Conservation (phyloP, 208 protist species). For the Crithidia sp. region DNA sequence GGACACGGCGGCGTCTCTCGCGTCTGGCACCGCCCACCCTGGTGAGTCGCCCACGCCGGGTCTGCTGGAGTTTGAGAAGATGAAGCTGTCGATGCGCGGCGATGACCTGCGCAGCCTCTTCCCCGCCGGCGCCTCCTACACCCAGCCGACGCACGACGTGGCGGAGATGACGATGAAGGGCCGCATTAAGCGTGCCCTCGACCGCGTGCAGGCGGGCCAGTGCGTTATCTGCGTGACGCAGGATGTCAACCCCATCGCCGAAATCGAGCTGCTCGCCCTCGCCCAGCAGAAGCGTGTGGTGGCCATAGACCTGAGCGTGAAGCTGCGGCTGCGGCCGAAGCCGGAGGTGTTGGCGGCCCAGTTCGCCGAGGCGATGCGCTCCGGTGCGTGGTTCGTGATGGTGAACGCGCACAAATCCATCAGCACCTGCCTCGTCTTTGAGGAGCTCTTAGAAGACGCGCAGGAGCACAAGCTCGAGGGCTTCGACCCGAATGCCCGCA, state of each 20-base stretch:
- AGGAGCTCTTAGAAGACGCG: constrained; percentile 69
- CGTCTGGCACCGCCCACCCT: constrained; percentile 2
- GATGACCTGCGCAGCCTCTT: constrained; percentile 36
- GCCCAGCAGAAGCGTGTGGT: constrained; percentile 35
- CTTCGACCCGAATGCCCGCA: constrained; percentile 55
- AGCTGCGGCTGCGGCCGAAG: constrained; percentile 75
- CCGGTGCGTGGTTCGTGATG: constrained; percentile 76
- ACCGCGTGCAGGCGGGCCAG: constrained; percentile 44
- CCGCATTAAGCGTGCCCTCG: constrained; percentile 50
- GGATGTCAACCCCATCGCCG: constrained; percentile 82
- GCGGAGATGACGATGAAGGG: constrained; percentile 43
- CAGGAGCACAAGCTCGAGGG: constrained; percentile 58
- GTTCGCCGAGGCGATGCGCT: constrained; percentile 70
- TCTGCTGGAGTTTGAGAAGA: constrained; percentile 82
- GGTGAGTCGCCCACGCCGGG: constrained; percentile 31
- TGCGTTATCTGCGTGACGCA: constrained; percentile 80
- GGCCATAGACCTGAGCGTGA: constrained; percentile 69
- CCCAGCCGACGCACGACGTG: constrained; percentile 10
- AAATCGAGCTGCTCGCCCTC: constrained; percentile 81
- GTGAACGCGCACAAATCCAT: constrained; percentile 88
- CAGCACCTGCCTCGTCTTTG: constrained; percentile 62
- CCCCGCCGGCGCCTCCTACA: neutral
- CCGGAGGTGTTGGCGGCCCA: constrained; percentile 52
- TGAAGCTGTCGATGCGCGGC: constrained; percentile 46
- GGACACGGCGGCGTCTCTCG: constrained; percentile 2